Conservation (phyloP, 1,284 basidiomycete genomes). For the Ustilago trichophora region DNA sequence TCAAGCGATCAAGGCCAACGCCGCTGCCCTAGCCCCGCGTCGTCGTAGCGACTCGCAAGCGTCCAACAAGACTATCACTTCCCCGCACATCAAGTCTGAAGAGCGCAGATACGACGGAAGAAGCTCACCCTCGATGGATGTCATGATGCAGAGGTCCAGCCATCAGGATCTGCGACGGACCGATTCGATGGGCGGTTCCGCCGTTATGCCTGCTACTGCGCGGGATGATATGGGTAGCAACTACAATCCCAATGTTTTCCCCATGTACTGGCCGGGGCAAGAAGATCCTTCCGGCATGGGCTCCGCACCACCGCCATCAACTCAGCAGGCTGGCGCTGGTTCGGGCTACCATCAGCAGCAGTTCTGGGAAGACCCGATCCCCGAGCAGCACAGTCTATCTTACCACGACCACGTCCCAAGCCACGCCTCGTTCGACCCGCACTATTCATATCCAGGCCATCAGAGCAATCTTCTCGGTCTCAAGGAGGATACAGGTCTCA, state of each 20-base stretch:
- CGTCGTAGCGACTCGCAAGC: constrained; percentile 30
- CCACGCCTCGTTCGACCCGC: constrained; percentile 21
- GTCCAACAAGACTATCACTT: constrained; percentile 25
- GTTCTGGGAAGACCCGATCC: constrained; percentile 12
- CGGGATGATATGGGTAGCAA: not conserved
- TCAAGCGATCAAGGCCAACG: constrained; percentile 36
- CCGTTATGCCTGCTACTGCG: not conserved
- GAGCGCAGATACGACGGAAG: constrained; percentile 9
- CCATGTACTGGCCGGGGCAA: constrained; percentile 19
- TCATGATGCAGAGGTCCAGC: constrained; percentile 29
- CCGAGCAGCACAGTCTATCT: constrained; percentile 4
- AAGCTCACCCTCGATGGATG: constrained; percentile 27
- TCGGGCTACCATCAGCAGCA: constrained; percentile 9
- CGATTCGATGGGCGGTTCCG: not conserved
- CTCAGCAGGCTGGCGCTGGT: not conserved
- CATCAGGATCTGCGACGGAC: constrained; percentile 24
- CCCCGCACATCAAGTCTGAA: constrained; percentile 20
- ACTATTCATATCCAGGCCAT: constrained; percentile 12
- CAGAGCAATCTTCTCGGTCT: constrained; percentile 25
- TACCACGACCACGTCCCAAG: constrained; percentile 13
- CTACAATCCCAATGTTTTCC: constrained; percentile 4
- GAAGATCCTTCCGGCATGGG: constrained; percentile 6
- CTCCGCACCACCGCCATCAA: not conserved
- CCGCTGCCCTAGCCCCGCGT: constrained; percentile 16
- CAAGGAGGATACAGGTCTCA: constrained; percentile 19